Evolutionary conservation across 441 rosid species (phyloP).

Genomic region (Croton setiger): DNA sequence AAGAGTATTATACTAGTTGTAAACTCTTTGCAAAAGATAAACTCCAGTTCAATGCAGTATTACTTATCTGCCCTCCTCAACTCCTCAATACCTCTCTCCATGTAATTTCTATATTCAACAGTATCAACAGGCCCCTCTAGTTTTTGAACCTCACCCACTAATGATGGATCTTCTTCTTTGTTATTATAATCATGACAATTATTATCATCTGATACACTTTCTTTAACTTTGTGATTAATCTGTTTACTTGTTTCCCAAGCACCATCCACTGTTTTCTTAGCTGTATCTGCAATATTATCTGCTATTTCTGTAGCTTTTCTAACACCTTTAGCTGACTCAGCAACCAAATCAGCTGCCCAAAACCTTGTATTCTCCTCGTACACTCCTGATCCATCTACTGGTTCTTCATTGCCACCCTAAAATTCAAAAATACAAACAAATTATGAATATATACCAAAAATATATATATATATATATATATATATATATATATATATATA

Average conservation of each 20-base stretch:
- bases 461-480: too few species aligned
- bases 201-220: slow-evolving; percentile 13
- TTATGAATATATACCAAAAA: too few species aligned
- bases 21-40: too few species aligned
- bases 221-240: slow-evolving; percentile 35
- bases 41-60: too few species aligned
- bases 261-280: slow-evolving; percentile 38
- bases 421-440: too few species aligned
- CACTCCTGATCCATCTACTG: not conserved
- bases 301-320: slow-evolving; percentile 36
- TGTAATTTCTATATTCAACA: slow-evolving; percentile 25
- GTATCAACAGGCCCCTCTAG: slow-evolving; percentile 33
- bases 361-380: slow-evolving; percentile 16
- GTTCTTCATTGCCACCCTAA: too few species aligned
- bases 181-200: too few species aligned
- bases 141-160: too few species aligned
- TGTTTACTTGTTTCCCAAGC: slow-evolving; percentile 43
- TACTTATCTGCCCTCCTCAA: not conserved
- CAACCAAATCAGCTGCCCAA: slow-evolving; percentile 13
- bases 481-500: too few species aligned
- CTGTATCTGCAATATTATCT: slow-evolving; percentile 35
- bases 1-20: too few species aligned
- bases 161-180: too few species aligned
- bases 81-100: not conserved
- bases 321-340: slow-evolving; percentile 38